phyloP scores from a whole-genome alignment of 768 basidiomycete species.

The Piloderma croceum region DNA sequence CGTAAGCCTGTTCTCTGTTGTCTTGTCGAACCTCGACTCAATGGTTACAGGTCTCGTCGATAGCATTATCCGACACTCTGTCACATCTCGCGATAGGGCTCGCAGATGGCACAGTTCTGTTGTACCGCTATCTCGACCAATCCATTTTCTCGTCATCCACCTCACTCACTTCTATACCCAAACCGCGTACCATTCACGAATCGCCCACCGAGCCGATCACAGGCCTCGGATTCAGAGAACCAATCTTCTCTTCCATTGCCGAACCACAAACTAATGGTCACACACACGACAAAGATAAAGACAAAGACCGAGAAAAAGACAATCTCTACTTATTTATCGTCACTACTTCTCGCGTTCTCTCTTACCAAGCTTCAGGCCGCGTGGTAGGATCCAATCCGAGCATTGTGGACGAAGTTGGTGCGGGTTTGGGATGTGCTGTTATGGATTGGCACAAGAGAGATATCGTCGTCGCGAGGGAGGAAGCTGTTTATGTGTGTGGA shows the following conservation, averaged over 20 bases:
- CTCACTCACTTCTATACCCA: constrained; percentile 74
- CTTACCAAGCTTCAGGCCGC: constrained; percentile 68
- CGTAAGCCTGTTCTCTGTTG: constrained; percentile 31
- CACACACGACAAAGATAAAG: constrained; percentile 1
- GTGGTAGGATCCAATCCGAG: constrained; percentile 60
- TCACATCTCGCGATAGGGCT: constrained; percentile 88
- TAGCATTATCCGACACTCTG: constrained; percentile 72
- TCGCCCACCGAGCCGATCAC: constrained; percentile 86
- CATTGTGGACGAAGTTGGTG: constrained; percentile 83
- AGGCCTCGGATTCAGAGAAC: constrained; percentile 81
- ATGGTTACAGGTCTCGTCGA: constrained; percentile 55
- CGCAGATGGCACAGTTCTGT: constrained; percentile 89
- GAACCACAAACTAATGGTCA: constrained; percentile 18
- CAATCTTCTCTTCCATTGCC: constrained; percentile 25
- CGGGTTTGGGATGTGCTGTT: constrained; percentile 75
- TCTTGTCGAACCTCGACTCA: constrained; percentile 6
- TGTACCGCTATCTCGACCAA: constrained; percentile 89
- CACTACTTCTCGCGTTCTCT: constrained; percentile 79
- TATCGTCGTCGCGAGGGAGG: constrained; percentile 83
- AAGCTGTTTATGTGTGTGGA: constrained; percentile 85
- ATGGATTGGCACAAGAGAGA: constrained; percentile 71
- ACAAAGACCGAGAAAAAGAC: constrained; percentile 22
- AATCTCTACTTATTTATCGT: constrained; percentile 72
- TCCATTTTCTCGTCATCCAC: constrained; percentile 64
- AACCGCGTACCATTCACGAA: constrained; percentile 80